A percentile compares a stretch with the other conserved stretches of the same genome.
Conservation (phyloP, 495 filamentous ascomycete genomes). For the Podospora anserina region DNA sequence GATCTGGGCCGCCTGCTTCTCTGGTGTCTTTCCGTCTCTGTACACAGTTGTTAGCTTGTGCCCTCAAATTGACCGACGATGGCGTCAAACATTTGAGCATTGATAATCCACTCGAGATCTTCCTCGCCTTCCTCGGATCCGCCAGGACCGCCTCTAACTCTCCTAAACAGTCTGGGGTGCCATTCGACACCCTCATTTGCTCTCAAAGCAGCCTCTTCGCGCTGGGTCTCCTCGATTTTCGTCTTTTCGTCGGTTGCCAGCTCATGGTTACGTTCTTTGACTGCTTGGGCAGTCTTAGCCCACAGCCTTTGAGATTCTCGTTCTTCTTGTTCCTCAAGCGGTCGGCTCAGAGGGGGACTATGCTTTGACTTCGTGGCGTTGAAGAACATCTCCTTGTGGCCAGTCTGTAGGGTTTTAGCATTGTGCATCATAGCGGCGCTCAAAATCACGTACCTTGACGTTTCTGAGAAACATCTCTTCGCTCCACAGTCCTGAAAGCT, state of each 20-base stretch:
- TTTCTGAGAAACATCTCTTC: conserved; percentile 90
- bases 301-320: conserved; percentile 88
- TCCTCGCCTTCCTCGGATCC: conserved; percentile 78
- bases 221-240: conserved; percentile 86
- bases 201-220: conserved; percentile 81
- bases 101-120: conserved; percentile 91
- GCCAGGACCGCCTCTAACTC: conserved; percentile 66
- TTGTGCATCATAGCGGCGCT: conserved; percentile 7
- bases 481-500: conserved; percentile 90
- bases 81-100: conserved; percentile 72
- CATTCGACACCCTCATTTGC: conserved; percentile 81
- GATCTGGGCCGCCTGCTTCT: conserved; percentile 79
- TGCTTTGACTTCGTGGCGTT: conserved; percentile 74
- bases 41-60: conserved; percentile 33
- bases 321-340: conserved; percentile 81
- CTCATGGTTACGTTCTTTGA: conserved; percentile 81
- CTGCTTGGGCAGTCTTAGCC: conserved; percentile 71
- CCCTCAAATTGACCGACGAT: not conserved
- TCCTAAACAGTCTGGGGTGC: conserved; percentile 80
- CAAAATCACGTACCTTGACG: conserved; percentile 57
- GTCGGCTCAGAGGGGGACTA: conserved; percentile 69
- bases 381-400: conserved; percentile 85
- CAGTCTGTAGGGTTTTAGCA: conserved; percentile 57
- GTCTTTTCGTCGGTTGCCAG: conserved; percentile 92
- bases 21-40: conserved; percentile 62